Conservation (phyloP, 768 basidiomycete species). For the Paxillus involutus region DNA sequence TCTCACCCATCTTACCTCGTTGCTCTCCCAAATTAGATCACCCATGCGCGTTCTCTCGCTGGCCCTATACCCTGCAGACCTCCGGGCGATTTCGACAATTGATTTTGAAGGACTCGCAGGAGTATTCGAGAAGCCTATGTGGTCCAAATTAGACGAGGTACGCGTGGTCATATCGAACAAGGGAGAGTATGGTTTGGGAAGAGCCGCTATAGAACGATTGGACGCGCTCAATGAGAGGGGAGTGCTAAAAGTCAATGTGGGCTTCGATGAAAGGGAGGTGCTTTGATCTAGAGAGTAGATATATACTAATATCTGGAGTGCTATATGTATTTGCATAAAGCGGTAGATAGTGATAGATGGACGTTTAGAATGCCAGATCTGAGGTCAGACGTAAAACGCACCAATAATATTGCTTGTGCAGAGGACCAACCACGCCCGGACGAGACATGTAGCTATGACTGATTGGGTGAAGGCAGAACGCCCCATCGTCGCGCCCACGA, state of each 20-base stretch:
- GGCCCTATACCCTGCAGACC: slow-evolving; percentile 31
- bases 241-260: slow-evolving; percentile 27
- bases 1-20: slow-evolving; percentile 24
- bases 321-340: not conserved
- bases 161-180: slow-evolving; percentile 31
- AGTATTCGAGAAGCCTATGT: slow-evolving; percentile 22
- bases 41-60: slow-evolving; percentile 31
- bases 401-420: no score
- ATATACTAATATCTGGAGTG: no score
- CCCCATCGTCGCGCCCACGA: no score
- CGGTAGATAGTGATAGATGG: not conserved
- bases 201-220: slow-evolving; percentile 23
- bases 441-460: no score
- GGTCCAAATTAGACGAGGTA: slow-evolving; percentile 26
- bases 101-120: slow-evolving; percentile 29
- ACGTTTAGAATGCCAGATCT: no score
- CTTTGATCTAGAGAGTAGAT: slow-evolving; percentile 10
- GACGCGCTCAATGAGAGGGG: slow-evolving; percentile 21
- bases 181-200: slow-evolving; percentile 25
- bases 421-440: no score
- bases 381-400: no score
- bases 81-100: slow-evolving; percentile 25
- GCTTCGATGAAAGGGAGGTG: slow-evolving; percentile 32
- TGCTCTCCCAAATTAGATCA: slow-evolving; percentile 27
- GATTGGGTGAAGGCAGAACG: no score